phyloP scores from a whole-genome alignment of 768 basidiomycete species.

The Tephrocybe sp. region DNA sequence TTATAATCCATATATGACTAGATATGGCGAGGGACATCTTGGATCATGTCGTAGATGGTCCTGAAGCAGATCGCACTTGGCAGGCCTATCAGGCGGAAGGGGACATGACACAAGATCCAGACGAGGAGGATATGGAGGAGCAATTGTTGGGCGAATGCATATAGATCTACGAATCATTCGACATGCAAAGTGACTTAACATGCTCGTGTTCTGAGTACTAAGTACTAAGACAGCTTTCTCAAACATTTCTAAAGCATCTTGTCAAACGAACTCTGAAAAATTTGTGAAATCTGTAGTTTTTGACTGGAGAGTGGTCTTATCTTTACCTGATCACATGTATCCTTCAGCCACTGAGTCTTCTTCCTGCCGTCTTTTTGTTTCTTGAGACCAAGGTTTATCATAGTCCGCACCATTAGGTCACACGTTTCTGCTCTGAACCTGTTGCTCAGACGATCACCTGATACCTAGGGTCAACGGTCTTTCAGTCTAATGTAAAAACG shows the following conservation, averaged over 20 bases:
- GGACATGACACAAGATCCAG: slow-evolving; percentile 42
- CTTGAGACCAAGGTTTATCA: slow-evolving; percentile 32
- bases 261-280: slow-evolving; percentile 9
- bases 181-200: too few species aligned
- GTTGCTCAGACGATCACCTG: slow-evolving; percentile 36
- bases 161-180: too few species aligned
- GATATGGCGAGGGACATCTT: slow-evolving; percentile 62
- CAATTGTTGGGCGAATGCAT: slow-evolving; percentile 33
- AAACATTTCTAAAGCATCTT: slow-evolving; percentile 13
- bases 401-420: slow-evolving; percentile 43
- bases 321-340: slow-evolving; percentile 51
- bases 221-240: too few species aligned
- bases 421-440: slow-evolving; percentile 57
- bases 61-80: slow-evolving; percentile 68
- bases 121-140: slow-evolving; percentile 63
- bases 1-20: slow-evolving; percentile 22
- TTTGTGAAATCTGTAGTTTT: background rate
- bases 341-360: slow-evolving; percentile 54
- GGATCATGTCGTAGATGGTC: slow-evolving; percentile 70
- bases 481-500: slow-evolving; percentile 5
- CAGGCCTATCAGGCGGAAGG: slow-evolving; percentile 53
- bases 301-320: background rate
- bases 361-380: slow-evolving; percentile 36
- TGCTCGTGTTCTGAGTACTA: too few species aligned
- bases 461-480: background rate